Evolutionary conservation across 768 basidiomycete species (phyloP).

Genomic region (Xerocomus brunneocitrinus): DNA sequence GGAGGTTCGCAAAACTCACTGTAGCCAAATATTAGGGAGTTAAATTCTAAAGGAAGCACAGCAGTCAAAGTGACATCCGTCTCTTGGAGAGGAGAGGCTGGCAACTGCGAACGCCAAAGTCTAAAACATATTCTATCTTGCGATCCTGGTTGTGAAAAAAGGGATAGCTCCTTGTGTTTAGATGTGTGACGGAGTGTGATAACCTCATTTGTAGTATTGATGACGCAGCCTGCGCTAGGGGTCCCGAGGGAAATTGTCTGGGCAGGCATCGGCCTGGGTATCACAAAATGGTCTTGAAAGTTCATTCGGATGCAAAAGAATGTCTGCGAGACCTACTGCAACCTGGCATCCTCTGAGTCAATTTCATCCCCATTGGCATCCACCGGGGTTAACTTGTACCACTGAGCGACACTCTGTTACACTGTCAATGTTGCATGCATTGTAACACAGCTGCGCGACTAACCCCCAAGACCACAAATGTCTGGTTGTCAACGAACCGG

Average conservation of each 20-base stretch:
- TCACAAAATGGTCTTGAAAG: slow-evolving; percentile 4
- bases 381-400: slow-evolving; percentile 18
- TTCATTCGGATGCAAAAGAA: background rate
- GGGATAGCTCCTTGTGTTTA: slow-evolving; percentile 17
- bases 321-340: slow-evolving; percentile 17
- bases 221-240: background rate
- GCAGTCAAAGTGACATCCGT: slow-evolving; percentile 29
- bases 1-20: slow-evolving; percentile 37
- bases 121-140: slow-evolving; percentile 7
- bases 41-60: slow-evolving; percentile 53
- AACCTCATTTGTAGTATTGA: slow-evolving; percentile 13
- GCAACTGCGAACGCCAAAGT: slow-evolving; percentile 21
- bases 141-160: slow-evolving; percentile 5
- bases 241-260: slow-evolving; percentile 11
- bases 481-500: slow-evolving; percentile 20
- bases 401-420: slow-evolving; percentile 11
- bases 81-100: slow-evolving; percentile 1
- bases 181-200: slow-evolving; percentile 18
- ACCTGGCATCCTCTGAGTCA: slow-evolving; percentile 6
- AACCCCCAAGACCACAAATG: slow-evolving; percentile 25
- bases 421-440: background rate
- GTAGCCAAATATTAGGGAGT: slow-evolving; percentile 58
- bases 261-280: slow-evolving; percentile 9
- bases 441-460: background rate
- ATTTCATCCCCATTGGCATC: slow-evolving; percentile 7